Evolutionary conservation across 2,329 filamentous ascomycete genomes (phyloP).

Genomic region (Podosphaera fusca): DNA sequence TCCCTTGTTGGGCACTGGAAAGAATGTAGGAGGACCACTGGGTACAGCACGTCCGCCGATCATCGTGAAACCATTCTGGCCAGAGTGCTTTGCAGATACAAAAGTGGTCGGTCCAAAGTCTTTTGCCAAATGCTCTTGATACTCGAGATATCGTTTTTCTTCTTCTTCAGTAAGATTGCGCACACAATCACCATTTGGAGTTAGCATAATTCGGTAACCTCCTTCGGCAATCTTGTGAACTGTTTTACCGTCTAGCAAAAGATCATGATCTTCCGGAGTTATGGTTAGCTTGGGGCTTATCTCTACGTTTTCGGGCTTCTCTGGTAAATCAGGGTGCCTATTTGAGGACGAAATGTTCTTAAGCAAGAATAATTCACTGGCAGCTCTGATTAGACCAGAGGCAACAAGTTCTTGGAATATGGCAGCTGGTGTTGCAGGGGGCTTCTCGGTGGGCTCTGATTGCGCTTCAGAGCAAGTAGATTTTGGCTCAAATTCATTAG

Average conservation of each 20-base stretch:
- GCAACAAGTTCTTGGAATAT: slow-evolving; percentile 20
- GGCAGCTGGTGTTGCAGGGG: slow-evolving; percentile 12
- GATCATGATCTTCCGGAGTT: slow-evolving; percentile 29
- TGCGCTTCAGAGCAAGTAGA: slow-evolving; percentile 7
- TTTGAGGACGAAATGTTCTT: slow-evolving; percentile 17
- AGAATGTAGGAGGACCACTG: slow-evolving; percentile 38
- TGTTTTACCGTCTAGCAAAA: slow-evolving; percentile 30
- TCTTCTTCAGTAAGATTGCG: slow-evolving; percentile 45
- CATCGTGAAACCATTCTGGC: slow-evolving; percentile 33
- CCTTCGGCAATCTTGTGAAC: slow-evolving; percentile 41
- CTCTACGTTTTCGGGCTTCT: slow-evolving; percentile 7
- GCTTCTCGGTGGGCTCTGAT: slow-evolving; percentile 13
- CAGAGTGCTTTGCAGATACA: slow-evolving; percentile 29
- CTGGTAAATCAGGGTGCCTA: slow-evolving; percentile 16
- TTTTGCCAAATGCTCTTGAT: slow-evolving; percentile 36
- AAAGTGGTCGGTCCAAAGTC: slow-evolving; percentile 32
- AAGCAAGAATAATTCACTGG: slow-evolving; percentile 20
- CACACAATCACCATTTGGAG: slow-evolving; percentile 55
- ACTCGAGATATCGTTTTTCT: slow-evolving; percentile 43
- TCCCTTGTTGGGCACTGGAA: slow-evolving; percentile 21
- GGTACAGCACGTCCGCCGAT: slow-evolving; percentile 42
- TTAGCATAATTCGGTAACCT: slow-evolving; percentile 41
- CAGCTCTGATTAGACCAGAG: slow-evolving; percentile 16
- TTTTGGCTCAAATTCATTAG: slow-evolving; percentile 7
- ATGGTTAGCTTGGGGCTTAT: slow-evolving; percentile 22